Evolutionary conservation across 176 grass and related monocot species (phyloP), one percentile per base, ranked within the genome.

Genomic region (Oryza coarctata): DNA sequence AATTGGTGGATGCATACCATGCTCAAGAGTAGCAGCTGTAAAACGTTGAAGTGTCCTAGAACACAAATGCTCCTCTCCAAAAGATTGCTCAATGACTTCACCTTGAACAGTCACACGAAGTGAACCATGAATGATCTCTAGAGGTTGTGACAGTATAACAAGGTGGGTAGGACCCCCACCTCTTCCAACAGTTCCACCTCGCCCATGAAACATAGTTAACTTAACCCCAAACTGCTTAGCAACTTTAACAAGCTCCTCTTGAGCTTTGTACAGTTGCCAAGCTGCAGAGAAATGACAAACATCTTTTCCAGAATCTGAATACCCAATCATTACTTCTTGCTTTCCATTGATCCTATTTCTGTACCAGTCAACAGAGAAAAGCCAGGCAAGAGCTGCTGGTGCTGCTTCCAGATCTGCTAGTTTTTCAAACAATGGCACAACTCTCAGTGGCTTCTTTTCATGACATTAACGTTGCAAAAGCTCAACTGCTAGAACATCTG

Each of bases 221-320:
- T 98, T 98, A 61, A 95, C 85, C 33, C 93, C 90, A 69, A 80
- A 84, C 68, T 76, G 0, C 83, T 98, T 98, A 50, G 95, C 95
- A 47, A 98, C 90, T 35, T 94, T 94, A 71, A 94, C 86, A 69
- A 97, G 92, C 33, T 93, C 95, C 76, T 94, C 90, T 77, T 95
- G 93, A 62, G 87, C 83, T 86, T 94, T 98, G 85, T 94, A 98
- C 71, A 98, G 65, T 78, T 98, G 88, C 92, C 95, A 98, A 38
- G 90, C 88, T 69, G 95, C 95, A 79, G 95, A 93, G 65, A 97
- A 87, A 71, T 90, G 89, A 39, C 95, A 92, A 62, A 92, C 95
- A 91, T 98, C 95, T 79, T 97, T 97, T 49, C 92, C 95, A 71
- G 95, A 97, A 85, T 97, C 95, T 26, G 95, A 97, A 87, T 97